Evolutionary conservation across 768 basidiomycete species (phyloP).

Genomic region (Tulasnella sp.): DNA sequence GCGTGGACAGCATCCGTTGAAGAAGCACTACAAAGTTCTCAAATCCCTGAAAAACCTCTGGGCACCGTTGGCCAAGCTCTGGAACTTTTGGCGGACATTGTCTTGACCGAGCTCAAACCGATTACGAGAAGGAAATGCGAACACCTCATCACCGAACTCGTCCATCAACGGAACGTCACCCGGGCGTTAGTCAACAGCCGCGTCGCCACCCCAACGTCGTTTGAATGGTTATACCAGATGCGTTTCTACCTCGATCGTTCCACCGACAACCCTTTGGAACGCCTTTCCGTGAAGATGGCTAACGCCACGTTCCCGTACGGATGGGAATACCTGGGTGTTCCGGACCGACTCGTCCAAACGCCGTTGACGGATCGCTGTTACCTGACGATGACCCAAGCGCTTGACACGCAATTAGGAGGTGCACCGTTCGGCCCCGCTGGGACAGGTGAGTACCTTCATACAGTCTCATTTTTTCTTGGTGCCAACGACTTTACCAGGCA

Average conservation of each 20-base stretch:
- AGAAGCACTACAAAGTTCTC: slow-evolving; percentile 42
- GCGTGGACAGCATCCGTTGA: slow-evolving; percentile 89
- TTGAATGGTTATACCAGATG: slow-evolving; percentile 97
- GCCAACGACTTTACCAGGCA: slow-evolving; percentile 40
- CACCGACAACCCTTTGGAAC: slow-evolving; percentile 63
- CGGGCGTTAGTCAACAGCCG: slow-evolving; percentile 60
- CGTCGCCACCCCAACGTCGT: slow-evolving; percentile 53
- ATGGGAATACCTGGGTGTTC: slow-evolving; percentile 96
- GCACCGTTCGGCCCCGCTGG: slow-evolving; percentile 98
- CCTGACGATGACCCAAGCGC: slow-evolving; percentile 88
- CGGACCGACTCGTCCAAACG: slow-evolving; percentile 94
- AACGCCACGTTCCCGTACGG: slow-evolving; percentile 93
- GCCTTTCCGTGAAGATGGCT: slow-evolving; percentile 71
- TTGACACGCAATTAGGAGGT: slow-evolving; percentile 90
- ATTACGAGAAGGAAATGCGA: slow-evolving; percentile 97
- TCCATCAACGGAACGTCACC: slow-evolving; percentile 93
- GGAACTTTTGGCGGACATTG: slow-evolving; percentile 93
- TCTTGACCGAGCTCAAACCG: slow-evolving; percentile 74
- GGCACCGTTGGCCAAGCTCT: slow-evolving; percentile 68
- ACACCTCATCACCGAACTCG: slow-evolving; percentile 95
- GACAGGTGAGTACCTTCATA: slow-evolving; percentile 46
- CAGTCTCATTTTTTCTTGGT: background rate
- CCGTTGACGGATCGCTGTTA: slow-evolving; percentile 96
- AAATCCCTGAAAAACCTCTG: slow-evolving; percentile 51
- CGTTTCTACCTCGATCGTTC: slow-evolving; percentile 80